Base-by-base conservation (phyloP, 176 grass and related monocot species). In the Alopecurus myosuroides region DNA sequence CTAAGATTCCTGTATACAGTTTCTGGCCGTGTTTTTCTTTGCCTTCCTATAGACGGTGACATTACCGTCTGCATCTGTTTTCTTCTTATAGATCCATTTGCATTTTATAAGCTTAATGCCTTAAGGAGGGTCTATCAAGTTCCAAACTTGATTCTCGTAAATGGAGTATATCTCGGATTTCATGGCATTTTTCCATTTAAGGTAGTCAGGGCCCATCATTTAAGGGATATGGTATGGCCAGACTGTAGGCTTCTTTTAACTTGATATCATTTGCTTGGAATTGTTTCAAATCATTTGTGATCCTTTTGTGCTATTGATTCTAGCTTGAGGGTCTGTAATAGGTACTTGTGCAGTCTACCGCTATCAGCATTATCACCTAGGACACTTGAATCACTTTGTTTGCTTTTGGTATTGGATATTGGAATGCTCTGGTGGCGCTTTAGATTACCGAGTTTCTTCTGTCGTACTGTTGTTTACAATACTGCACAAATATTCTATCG, bases 281-380 rank as follows among this genome's bases (percentile, higher is more conserved):
- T 11, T 52, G 46, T 53, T 76, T 51, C 29, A 15, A 30, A 29
- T 73, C 25, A 40, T 46, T 14, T 73, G 69, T 72, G 15, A 48
- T 74, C 70, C 25, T 3, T 73, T 73, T 73, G 23, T 77, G 60
- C 29, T 77, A 51, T 77, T 35, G 64, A 88, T 39, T 68, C 62
- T 77, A 44, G 12, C 77, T 64, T 36, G 34, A 56, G 7, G 39
- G 17, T 77, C 34, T 76, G 17, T 19, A 77, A 2, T n/a, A 45
- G 39, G 18, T 36, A 10, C 34, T 25, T 63, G 14, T 57, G 25
- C 65, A 69, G 37, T 68, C 69, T 72, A 72, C 40, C 40, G 45
- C 69, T 9, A 72, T 72, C 14, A 29, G 70, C 25, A 46, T 29
- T 72, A 34, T 65, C 36, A 82, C 20, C 79, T 45, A 56, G 6